These are phyloP conservation scores for Chloris gayana DNA, from an alignment of 176 grass and related monocot genomes.

Conservation along the genomic window DNA sequence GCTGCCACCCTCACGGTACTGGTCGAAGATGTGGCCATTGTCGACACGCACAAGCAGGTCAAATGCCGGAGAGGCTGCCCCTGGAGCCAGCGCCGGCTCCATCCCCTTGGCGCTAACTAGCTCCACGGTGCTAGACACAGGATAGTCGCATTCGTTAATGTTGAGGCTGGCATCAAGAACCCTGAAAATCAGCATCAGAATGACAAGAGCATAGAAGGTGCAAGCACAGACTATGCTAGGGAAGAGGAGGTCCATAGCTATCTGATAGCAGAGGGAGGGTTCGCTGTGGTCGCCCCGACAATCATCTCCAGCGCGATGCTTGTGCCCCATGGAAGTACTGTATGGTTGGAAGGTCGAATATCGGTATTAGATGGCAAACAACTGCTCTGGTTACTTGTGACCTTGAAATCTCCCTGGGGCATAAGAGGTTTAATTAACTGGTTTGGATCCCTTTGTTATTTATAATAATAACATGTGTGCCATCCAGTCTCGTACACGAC, in stretches of 20 bases:
- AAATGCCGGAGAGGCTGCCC: constrained; percentile 22
- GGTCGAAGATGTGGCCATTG: not conserved
- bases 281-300: not conserved
- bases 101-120: constrained; percentile 11
- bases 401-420: no score
- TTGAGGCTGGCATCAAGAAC: no score
- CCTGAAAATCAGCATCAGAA: not conserved
- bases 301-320: not conserved
- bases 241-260: not conserved
- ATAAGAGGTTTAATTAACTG: no score
- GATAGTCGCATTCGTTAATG: not conserved
- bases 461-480: no score
- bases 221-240: not conserved
- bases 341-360: not conserved
- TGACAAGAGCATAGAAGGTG: not conserved
- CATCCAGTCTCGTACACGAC: no score
- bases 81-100: not conserved
- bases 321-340: not conserved
- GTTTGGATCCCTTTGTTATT: no score
- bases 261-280: not conserved
- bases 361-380: no score
- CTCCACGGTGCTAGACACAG: constrained; percentile 11
- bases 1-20: not conserved
- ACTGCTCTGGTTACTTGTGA: no score
- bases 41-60: constrained; percentile 18